Base-by-base conservation (phyloP, 2,329 filamentous ascomycete genomes). In the Tolypocladium ovalisporum region DNA sequence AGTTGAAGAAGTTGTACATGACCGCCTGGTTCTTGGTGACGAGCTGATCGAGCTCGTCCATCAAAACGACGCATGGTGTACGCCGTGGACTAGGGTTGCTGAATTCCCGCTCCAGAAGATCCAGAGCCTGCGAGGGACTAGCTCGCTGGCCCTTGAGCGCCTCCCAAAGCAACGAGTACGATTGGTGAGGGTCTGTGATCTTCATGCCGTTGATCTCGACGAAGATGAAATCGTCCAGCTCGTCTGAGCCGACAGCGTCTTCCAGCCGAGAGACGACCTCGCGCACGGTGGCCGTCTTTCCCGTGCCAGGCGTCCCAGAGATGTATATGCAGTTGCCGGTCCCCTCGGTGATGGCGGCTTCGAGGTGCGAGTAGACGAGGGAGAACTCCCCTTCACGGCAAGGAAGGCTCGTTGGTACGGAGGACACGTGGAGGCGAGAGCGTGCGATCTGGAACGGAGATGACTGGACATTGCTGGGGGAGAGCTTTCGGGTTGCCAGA, bases 1-100 rank as follows among this genome's bases (percentile, higher is more conserved):
- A 99, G 68, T 99, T 99, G 81, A 99, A 99, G 73, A 99, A 99
- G 72, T 99, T 99, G 76, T 99, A 99, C 94, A 99, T 99, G 73
- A 99, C 94, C n/a, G 90, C 93, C 71, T 99, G 95, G 67, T 96
- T 97, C 68, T 93, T 94, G 15, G 94, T 99, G 6, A 99, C 95
- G 9, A 99, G 82, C 73, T 99, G 94, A 70, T 99, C 94, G 53
- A 99, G 80, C 73, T 99, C 94, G 67, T 99, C 94, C 94, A 99
- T 99, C 54, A 99, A 76, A 2, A 99, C 94, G 17, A 99, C 94
- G 68, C 93, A 97, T 1, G 95, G 94, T 7, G 96, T 90, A 60
- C 94, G 83, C 54, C 94, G 84, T 29, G 94, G 94, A 59, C 88
- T 95, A 0, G 95, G 94, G 59, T 92, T 87, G 58, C 85, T 93